Evolutionary conservation across 257 asterid genomes (phyloP), one percentile per base, ranked within the genome.

Genomic region (Handroanthus guayacan): DNA sequence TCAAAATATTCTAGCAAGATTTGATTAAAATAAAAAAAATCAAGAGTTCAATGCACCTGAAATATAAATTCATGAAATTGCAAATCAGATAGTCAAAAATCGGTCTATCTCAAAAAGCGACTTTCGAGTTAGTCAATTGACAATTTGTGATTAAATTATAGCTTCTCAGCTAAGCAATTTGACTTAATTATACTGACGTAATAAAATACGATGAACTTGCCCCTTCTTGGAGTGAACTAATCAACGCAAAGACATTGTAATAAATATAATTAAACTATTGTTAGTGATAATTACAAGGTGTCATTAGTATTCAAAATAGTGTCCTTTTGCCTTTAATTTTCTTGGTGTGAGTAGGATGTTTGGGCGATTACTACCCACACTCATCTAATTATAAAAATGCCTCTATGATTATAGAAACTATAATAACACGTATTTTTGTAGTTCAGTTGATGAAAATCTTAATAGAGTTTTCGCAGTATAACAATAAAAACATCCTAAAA

Each of bases 161-260:
- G 56, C n/a, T 55, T 36, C 25, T 56, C 14, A 17, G 18, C 47
- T 44, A 13, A 51, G 5, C 8, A 38, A 52, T 11, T 71, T 55
- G 75, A 71, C 75, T 39, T 67, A 18, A 45, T 45, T 44, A 9
- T 17, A 63, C 52, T 39, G 6, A 10, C 2, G n/a, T 39, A 37
- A 39, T 48, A 68, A 34, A 47, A 13, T 31, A 48, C 3, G 43
- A 8, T 7, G 39, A 7, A 20, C 50, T n/a, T 69, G 63, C 17
- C 75, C 36, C 75, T 14, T 54, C 64, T 11, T 70, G 75, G 38
- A 16, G 37, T 52, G 51, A 54, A 68, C 48, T 16, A 70, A 52
- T 52, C 75, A 50, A 54, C 45, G 12, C 44, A 2, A 51, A 34
- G 51, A 70, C 34, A 2, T 68, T 52, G 62, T 51, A 10, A 70